Conservation (phyloP, 805 yeast genomes). For the Teunomyces funiuensis region DNA sequence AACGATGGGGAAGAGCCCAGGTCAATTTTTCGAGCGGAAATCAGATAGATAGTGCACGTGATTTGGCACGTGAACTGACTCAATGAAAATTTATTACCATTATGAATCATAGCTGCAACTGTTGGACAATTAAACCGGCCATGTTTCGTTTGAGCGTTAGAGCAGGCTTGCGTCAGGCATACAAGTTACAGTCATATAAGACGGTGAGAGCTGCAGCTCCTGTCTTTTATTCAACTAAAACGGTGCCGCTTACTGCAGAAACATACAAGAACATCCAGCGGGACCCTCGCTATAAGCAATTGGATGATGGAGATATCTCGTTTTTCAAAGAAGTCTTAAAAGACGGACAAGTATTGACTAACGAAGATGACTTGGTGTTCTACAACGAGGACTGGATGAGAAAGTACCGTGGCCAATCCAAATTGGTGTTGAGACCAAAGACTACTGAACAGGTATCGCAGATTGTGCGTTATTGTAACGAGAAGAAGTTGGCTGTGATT, state of each 20-base stretch:
- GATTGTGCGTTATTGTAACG: conserved; percentile 79
- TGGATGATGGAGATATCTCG: conserved; percentile 57
- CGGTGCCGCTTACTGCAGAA: conserved; percentile 64
- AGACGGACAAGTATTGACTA: conserved; percentile 49
- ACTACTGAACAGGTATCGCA: conserved; percentile 73
- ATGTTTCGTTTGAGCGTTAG: conserved; percentile 7
- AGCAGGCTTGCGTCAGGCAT: conserved; percentile 8
- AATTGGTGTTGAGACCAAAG: conserved; percentile 78
- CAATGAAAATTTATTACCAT: neutral
- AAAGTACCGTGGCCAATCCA: conserved; percentile 86
- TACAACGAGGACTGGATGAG: conserved; percentile 94
- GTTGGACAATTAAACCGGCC: neutral
- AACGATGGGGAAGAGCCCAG: neutral
- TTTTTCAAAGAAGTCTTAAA: conserved; percentile 62
- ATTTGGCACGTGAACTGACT: neutral
- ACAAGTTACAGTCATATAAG: neutral
- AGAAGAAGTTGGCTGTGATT: conserved; percentile 73
- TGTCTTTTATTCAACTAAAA: conserved; percentile 23
- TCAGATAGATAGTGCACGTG: neutral
- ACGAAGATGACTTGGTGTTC: conserved; percentile 60
- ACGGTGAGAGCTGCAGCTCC: neutral
- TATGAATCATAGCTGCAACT: neutral
- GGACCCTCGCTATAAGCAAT: conserved; percentile 47
- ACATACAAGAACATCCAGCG: conserved; percentile 62
- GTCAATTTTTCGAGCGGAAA: neutral